These are phyloP conservation scores for Talaromyces sp. DNA, from an alignment of 2,329 filamentous ascomycete genomes.

Conservation along the genomic window DNA sequence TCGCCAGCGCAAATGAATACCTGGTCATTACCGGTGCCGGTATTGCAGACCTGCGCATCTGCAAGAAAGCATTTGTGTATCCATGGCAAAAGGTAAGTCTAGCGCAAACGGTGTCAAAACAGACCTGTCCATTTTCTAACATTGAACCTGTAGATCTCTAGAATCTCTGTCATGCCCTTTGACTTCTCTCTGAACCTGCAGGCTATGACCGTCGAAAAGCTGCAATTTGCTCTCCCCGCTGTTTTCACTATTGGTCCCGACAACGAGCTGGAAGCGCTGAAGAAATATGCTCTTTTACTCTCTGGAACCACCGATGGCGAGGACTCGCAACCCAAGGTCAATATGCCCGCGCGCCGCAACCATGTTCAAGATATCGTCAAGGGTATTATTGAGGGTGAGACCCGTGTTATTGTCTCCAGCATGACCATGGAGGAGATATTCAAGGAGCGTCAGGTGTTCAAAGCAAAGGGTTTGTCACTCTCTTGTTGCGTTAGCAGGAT, in stretches of 20 bases:
- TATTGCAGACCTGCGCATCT: slow-evolving; percentile 68
- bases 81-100: slow-evolving; percentile 58
- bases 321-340: slow-evolving; percentile 28
- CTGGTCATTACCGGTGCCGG: slow-evolving; percentile 80
- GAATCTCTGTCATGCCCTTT: slow-evolving; percentile 47
- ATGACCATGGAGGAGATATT: slow-evolving; percentile 96
- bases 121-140: background rate
- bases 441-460: slow-evolving; percentile 70
- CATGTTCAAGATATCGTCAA: slow-evolving; percentile 83
- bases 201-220: slow-evolving; percentile 85
- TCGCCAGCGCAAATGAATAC: slow-evolving; percentile 75
- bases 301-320: slow-evolving; percentile 54
- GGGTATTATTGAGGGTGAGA: slow-evolving; percentile 86
- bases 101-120: background rate
- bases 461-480: slow-evolving; percentile 54
- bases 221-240: slow-evolving; percentile 74
- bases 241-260: slow-evolving; percentile 83
- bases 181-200: slow-evolving; percentile 79
- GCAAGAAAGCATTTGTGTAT: slow-evolving; percentile 68
- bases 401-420: slow-evolving; percentile 71
- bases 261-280: slow-evolving; percentile 63
- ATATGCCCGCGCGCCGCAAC: slow-evolving; percentile 43
- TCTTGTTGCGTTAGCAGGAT: background rate
- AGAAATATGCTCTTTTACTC: slow-evolving; percentile 77
- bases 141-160: slow-evolving; percentile 19